These are phyloP conservation scores for Penicillium egyptiacum DNA, from an alignment of 495 filamentous ascomycete genomes.

Conservation along the genomic window DNA sequence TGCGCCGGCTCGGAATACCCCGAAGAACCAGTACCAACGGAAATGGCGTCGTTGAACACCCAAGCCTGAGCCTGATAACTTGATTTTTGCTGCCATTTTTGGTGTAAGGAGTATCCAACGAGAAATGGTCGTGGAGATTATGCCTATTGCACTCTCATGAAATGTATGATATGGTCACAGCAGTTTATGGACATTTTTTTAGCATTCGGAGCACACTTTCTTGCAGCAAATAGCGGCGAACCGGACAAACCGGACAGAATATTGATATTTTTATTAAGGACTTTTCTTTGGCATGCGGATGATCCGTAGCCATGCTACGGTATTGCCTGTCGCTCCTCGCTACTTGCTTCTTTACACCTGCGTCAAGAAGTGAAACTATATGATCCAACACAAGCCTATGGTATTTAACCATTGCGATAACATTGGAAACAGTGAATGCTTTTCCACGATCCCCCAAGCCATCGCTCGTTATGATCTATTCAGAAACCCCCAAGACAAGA, in stretches of 20 bases:
- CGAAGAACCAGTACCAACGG: constrained; percentile 25
- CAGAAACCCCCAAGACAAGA: neutral
- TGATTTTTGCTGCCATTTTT: neutral
- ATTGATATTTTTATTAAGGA: neutral
- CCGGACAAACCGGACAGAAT: neutral
- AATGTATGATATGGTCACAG: constrained; percentile 5
- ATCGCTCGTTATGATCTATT: neutral
- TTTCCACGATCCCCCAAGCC: neutral
- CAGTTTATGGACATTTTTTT: constrained; percentile 1
- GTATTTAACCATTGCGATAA: neutral
- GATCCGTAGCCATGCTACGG: neutral
- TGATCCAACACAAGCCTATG: neutral
- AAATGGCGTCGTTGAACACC: constrained; percentile 23
- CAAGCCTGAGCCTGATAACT: neutral
- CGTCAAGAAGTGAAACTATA: neutral
- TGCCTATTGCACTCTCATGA: constrained; percentile 1
- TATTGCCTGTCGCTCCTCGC: neutral
- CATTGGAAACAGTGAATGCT: neutral
- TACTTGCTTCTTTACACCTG: neutral
- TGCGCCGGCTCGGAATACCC: constrained; percentile 29
- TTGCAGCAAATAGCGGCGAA: neutral
- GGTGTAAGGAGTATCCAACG: neutral
- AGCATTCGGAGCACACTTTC: neutral
- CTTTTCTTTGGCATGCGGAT: neutral
- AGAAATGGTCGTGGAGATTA: neutral